Evolutionary conservation across 1,284 basidiomycete species (phyloP).

Genomic region (Garcileccinum viscosum): DNA sequence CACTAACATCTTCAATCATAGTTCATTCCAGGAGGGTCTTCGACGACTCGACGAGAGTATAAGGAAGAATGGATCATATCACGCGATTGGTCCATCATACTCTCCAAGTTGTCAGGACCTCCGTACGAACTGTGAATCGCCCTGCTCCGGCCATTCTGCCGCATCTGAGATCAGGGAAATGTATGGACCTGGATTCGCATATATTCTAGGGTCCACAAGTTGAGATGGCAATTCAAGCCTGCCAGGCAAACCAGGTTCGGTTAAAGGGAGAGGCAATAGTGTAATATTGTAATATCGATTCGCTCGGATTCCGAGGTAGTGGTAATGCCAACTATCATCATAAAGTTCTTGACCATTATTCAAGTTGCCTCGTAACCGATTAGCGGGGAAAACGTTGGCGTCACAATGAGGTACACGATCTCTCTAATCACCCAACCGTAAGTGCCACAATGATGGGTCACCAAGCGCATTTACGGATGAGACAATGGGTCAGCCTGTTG

Average conservation of each 20-base stretch:
- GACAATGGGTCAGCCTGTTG: neutral
- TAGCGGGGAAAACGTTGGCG: neutral
- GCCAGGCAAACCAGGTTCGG: neutral
- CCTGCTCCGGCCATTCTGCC: neutral
- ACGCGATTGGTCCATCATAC: constrained; percentile 1
- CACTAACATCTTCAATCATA: too few species aligned
- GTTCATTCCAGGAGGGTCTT: neutral
- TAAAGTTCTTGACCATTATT: neutral
- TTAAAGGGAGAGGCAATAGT: neutral
- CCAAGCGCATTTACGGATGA: neutral
- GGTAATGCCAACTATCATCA: neutral
- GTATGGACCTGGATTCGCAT: neutral
- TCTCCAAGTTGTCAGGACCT: neutral
- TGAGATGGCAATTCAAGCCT: neutral
- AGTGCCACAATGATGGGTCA: too few species aligned
- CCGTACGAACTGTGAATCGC: neutral
- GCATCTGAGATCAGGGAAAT: constrained; percentile 12
- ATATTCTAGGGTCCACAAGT: neutral
- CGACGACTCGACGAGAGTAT: neutral
- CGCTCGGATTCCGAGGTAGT: neutral
- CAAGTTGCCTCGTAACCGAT: neutral
- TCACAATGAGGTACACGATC: too few species aligned
- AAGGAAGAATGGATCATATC: neutral
- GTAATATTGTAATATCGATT: neutral
- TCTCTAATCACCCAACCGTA: too few species aligned